Evolutionary conservation across 2,329 filamentous ascomycete genomes (phyloP), one percentile per base, ranked within the genome.

Genomic region (Tolypocladium sp.): DNA sequence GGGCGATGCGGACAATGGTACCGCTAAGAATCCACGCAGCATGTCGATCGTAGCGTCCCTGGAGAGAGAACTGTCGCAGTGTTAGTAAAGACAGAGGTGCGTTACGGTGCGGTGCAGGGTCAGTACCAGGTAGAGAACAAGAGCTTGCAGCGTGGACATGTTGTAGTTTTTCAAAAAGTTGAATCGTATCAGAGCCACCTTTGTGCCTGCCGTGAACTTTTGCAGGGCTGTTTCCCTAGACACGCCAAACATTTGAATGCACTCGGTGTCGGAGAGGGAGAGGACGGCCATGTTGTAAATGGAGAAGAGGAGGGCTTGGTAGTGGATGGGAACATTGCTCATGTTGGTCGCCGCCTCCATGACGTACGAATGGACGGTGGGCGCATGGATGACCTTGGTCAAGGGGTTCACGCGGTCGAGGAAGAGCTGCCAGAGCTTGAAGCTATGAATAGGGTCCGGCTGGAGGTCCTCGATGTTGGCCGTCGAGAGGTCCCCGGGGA

Each of bases 401-500:
- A 91, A 70, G 0, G 89, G 89, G 65, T 92, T 89, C 58, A 92
- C 85, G 61, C 90, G 86, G 55, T 90, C 85, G 7, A 91, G 74
- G 63, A 87, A 92, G 10, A 84, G 77, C 68, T 91, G 87, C 90
- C 90, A 93, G 6, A 93, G 78, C 56, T 81, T 80, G 66, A 90
- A 86, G 33, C 89, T 82, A 40, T 90, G 84, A 15, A 83, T 79
- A 0, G 85, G 81, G 5, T 83, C 76, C 0, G 90, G 89, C 64
- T 88, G 86, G 68, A 89, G 73, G 17, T 80, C 77, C 57, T 80
- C 76, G 17, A 76, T 65, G 52, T 70, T 76, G 30, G 70, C 67
- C 7, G 71, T 68, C 1, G 73, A 70, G 37, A 74, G 67, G 57
- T 78, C 76, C 38, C 74, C 73, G 6, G 69, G 65, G 56, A 84